Percentiles rank a stretch among this genome's conserved stretches.
Conservation (phyloP, 2,329 filamentous ascomycete species). For the Pseudogymnoascus sp. region DNA sequence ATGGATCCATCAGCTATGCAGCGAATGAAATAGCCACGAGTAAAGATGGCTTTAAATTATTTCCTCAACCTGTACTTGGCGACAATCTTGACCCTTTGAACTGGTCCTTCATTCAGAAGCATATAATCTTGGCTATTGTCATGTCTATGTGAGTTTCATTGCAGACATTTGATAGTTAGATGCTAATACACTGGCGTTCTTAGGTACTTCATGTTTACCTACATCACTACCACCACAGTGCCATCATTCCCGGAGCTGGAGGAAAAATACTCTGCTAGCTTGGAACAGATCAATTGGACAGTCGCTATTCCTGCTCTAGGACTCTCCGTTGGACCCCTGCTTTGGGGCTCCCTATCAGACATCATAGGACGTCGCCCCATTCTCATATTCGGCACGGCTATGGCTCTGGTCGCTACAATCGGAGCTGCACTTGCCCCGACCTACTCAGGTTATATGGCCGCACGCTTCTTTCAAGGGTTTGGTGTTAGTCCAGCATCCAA, state of each 20-base stretch:
- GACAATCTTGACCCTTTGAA: slow-evolving; percentile 46
- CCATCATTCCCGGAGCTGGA: slow-evolving; percentile 44
- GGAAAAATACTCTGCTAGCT: slow-evolving; percentile 35
- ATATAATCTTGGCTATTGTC: slow-evolving; percentile 41
- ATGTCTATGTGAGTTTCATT: not conserved
- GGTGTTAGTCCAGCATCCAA: slow-evolving; percentile 46
- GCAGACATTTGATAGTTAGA: not conserved
- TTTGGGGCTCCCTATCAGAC: slow-evolving; percentile 42
- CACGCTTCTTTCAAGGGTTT: slow-evolving; percentile 49
- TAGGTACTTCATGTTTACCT: slow-evolving; percentile 50
- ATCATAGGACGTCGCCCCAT: slow-evolving; percentile 44
- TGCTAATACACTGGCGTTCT: not conserved
- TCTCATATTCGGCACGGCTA: slow-evolving; percentile 35
- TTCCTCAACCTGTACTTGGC: not conserved
- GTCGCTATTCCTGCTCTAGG: slow-evolving; percentile 42
- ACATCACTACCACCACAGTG: slow-evolving; percentile 48
- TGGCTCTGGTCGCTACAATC: slow-evolving; percentile 28
- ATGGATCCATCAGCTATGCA: not conserved
- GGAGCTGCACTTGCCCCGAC: slow-evolving; percentile 9
- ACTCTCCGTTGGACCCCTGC: slow-evolving; percentile 40
- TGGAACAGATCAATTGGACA: slow-evolving; percentile 42
- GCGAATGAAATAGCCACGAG: not conserved
- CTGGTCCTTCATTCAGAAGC: slow-evolving; percentile 40
- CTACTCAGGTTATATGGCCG: slow-evolving; percentile 46
- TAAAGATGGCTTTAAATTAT: not conserved